Evolutionary conservation across 805 yeast species (phyloP).

Genomic region (Limtongia smithiae): DNA sequence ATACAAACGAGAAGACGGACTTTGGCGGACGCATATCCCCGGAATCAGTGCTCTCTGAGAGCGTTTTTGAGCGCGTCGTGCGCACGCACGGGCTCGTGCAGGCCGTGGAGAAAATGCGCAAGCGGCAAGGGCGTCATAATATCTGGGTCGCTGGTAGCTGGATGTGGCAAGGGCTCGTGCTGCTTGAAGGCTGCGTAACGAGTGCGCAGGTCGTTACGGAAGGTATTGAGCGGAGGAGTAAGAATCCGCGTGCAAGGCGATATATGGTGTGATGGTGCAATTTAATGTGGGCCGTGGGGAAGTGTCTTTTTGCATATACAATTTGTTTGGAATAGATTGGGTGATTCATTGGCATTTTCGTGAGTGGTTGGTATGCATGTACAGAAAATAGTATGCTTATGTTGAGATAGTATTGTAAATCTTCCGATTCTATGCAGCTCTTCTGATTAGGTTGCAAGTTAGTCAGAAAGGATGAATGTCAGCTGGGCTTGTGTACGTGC

Average conservation of each 20-base stretch:
- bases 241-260: not conserved
- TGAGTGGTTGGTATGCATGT: not conserved
- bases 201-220: slow-evolving; percentile 17
- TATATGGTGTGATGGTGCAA: not conserved
- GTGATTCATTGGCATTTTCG: not conserved
- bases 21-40: slow-evolving; percentile 20
- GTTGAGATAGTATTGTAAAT: too few species aligned
- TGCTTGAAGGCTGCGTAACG: slow-evolving; percentile 24
- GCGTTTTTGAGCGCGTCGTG: slow-evolving; percentile 22
- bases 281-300: too few species aligned
- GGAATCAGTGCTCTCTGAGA: slow-evolving; percentile 9
- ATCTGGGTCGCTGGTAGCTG: slow-evolving; percentile 26
- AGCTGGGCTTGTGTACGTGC: too few species aligned
- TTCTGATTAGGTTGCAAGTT: too few species aligned
- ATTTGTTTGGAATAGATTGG: too few species aligned
- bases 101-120: slow-evolving; percentile 18
- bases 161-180: slow-evolving; percentile 27
- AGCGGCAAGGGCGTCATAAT: slow-evolving; percentile 20
- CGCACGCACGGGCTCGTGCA: slow-evolving; percentile 13
- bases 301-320: too few species aligned
- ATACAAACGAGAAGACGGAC: not conserved
- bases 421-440: too few species aligned
- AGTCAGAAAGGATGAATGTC: too few species aligned
- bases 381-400: too few species aligned
- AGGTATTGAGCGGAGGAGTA: slow-evolving; percentile 5